Evolutionary conservation across 768 basidiomycete genomes (phyloP).

Genomic region (Guyanaporus albipodus): DNA sequence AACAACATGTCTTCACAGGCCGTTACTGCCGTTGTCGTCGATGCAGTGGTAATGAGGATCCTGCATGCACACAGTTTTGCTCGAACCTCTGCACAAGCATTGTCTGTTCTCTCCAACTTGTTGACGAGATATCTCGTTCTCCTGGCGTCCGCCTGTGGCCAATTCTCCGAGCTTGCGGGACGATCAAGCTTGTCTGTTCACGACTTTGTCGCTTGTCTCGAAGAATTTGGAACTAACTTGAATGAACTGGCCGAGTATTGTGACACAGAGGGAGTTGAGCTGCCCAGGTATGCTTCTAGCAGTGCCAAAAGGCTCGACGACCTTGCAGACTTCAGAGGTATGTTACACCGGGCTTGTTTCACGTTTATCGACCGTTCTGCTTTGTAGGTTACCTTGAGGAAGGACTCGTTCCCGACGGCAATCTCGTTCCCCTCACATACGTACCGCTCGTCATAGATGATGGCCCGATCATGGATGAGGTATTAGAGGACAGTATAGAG

Average conservation of each 20-base stretch:
- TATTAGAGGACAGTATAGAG: constrained; percentile 31
- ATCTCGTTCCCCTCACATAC: constrained; percentile 52
- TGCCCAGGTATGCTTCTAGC: constrained; percentile 63
- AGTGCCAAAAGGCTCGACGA: constrained; percentile 67
- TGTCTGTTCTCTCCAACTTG: constrained; percentile 67
- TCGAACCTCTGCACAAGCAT: constrained; percentile 69
- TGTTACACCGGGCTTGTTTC: constrained; percentile 27
- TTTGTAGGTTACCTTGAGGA: constrained; percentile 55
- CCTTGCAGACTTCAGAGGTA: constrained; percentile 68
- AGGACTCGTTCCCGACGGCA: constrained; percentile 54
- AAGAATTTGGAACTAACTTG: constrained; percentile 69
- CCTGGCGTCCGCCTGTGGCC: constrained; percentile 61
- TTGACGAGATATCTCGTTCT: constrained; percentile 70
- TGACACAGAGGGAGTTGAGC: constrained; percentile 61
- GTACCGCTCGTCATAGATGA: constrained; percentile 33
- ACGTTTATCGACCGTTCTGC: constrained; percentile 19
- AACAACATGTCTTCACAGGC: constrained; percentile 33
- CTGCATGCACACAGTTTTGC: constrained; percentile 78
- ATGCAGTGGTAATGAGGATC: constrained; percentile 62
- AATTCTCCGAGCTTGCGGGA: constrained; percentile 75
- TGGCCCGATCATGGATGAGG: constrained; percentile 5
- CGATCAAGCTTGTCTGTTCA: constrained; percentile 50
- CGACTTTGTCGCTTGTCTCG: constrained; percentile 64
- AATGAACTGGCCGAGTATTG: constrained; percentile 70
- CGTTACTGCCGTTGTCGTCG: constrained; percentile 57